Evolutionary conservation across 208 protist genomes (phyloP).

Genomic region (Trichomonas gallinae): DNA sequence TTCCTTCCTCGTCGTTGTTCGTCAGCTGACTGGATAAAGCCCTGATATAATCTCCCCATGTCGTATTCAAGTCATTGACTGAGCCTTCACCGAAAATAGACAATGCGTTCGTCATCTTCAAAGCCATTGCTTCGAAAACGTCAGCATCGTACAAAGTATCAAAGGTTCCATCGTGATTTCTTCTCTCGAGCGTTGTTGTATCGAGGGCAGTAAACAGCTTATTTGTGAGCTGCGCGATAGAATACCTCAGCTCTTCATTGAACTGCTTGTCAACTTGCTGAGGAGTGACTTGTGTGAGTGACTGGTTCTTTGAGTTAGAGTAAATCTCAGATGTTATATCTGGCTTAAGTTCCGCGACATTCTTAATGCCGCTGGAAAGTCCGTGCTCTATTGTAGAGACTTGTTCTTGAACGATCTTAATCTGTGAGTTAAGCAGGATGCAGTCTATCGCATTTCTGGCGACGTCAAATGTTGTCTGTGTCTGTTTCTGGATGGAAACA

Average conservation of each 20-base stretch:
- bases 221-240: not conserved
- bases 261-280: not conserved
- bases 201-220: not conserved
- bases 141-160: not conserved
- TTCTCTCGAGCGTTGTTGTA: not conserved
- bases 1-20: not conserved
- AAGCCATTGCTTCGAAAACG: not conserved
- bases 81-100: not conserved
- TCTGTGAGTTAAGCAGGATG: not conserved
- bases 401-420: not conserved
- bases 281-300: not conserved
- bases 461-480: not conserved
- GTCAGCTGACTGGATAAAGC: not conserved
- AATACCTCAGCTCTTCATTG: not conserved
- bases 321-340: not conserved
- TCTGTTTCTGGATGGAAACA: not conserved
- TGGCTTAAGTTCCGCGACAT: not conserved
- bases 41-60: not conserved
- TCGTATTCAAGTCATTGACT: not conserved
- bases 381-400: not conserved
- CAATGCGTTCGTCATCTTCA: not conserved
- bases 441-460: not conserved
- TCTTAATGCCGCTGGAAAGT: not conserved
- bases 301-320: not conserved
- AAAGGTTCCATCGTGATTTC: not conserved